Conservation (phyloP, 768 basidiomycete species). For the Rhodotorula diobovata region DNA sequence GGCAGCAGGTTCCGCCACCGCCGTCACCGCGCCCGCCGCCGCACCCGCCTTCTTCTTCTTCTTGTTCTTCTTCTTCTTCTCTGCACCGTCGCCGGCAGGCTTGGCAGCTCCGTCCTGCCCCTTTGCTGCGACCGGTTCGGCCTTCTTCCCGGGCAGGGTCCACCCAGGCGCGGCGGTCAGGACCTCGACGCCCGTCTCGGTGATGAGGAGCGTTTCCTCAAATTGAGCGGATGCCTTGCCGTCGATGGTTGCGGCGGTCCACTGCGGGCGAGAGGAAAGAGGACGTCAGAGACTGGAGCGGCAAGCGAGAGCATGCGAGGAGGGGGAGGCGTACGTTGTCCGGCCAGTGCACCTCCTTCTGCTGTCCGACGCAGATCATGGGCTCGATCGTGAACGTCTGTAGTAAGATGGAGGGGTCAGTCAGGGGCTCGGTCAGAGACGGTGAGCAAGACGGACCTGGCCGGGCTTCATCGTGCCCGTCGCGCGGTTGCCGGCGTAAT, state of each 20-base stretch:
- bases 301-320: too few relatives aligned
- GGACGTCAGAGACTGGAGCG: neutral
- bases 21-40: conserved; percentile 59
- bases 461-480: conserved; percentile 31
- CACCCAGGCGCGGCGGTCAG: conserved; percentile 41
- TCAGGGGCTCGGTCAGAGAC: neutral
- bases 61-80: conserved; percentile 13
- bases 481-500: conserved; percentile 41
- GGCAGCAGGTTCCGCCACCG: conserved; percentile 46
- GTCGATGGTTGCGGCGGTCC: conserved; percentile 72
- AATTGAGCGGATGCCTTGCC: conserved; percentile 92
- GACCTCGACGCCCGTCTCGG: conserved; percentile 41
- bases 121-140: neutral
- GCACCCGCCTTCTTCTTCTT: neutral
- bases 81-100: neutral
- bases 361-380: conserved; percentile 40
- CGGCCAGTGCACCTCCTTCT: conserved; percentile 41
- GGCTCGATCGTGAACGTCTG: conserved; percentile 45
- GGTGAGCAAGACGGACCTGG: neutral
- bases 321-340: conserved; percentile 34
- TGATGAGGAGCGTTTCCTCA: conserved; percentile 78
- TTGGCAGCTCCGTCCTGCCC: neutral
- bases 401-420: neutral
- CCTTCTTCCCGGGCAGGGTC: conserved; percentile 24
- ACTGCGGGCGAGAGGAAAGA: neutral